These are phyloP conservation scores for Colletotrichum sp. DNA, from an alignment of 2,329 filamentous ascomycete species.

Conservation along the genomic window DNA sequence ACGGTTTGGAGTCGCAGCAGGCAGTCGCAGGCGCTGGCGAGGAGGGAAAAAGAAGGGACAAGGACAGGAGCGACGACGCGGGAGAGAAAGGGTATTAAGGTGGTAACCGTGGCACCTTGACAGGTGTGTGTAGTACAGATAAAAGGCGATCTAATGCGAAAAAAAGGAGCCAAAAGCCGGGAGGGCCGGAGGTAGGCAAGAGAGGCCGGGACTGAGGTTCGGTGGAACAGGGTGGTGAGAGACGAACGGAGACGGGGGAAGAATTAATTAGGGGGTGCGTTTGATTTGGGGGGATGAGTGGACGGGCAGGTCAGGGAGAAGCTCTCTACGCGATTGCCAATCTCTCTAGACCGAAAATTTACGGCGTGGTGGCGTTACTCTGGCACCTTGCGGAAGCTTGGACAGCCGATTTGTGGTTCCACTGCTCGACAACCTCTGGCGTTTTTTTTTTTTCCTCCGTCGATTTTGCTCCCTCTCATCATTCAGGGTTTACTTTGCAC, in stretches of 20 bases:
- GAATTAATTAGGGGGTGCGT: slow-evolving; percentile 18
- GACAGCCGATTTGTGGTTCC: slow-evolving; percentile 23
- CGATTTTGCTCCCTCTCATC: neutral
- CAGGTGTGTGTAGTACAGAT: neutral
- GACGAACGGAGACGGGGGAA: neutral
- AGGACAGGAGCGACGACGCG: neutral
- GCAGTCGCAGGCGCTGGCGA: slow-evolving; percentile 4
- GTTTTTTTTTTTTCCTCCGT: neutral
- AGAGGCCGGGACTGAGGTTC: slow-evolving; percentile 14
- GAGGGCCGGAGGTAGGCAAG: slow-evolving; percentile 10
- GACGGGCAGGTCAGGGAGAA: slow-evolving; percentile 4
- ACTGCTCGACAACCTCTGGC: neutral
- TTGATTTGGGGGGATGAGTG: neutral
- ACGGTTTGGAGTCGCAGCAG: slow-evolving; percentile 10
- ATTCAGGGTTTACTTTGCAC: slow-evolving; percentile 11
- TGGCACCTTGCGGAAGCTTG: slow-evolving; percentile 22
- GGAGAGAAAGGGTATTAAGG: slow-evolving; percentile 7
- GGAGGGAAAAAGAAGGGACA: neutral
- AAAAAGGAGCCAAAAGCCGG: slow-evolving; percentile 18
- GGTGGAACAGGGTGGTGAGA: slow-evolving; percentile 13
- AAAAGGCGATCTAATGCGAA: slow-evolving; percentile 3
- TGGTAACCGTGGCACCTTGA: neutral
- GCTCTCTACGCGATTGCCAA: slow-evolving; percentile 14
- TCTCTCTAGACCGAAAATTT: slow-evolving; percentile 15
- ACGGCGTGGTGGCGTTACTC: slow-evolving; percentile 22